A percentile compares a stretch with the other conserved stretches of the same genome.
Conservation (phyloP, 495 filamentous ascomycete genomes). For the Oleoguttula mirabilis region DNA sequence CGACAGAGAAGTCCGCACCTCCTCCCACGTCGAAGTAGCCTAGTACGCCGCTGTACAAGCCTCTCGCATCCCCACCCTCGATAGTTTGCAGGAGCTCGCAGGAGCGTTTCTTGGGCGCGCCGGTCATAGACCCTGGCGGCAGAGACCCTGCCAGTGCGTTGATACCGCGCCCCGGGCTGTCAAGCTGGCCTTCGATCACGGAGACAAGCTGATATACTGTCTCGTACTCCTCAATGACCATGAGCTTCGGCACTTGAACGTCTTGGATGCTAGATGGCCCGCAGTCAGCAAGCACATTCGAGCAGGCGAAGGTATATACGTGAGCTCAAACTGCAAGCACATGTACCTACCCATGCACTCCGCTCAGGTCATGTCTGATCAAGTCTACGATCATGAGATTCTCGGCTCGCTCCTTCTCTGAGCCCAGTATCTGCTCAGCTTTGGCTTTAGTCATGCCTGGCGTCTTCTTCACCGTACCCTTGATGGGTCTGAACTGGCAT, state of each 20-base stretch:
- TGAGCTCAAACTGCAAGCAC: too few species aligned
- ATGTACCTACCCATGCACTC: slow-evolving; percentile 51
- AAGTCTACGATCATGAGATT: slow-evolving; percentile 98
- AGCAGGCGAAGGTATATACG: too few species aligned
- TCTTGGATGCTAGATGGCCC: slow-evolving; percentile 32
- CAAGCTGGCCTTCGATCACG: slow-evolving; percentile 63
- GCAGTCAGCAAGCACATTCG: not conserved
- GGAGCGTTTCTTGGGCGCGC: slow-evolving; percentile 80
- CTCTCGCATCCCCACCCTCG: slow-evolving; percentile 52
- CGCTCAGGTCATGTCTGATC: slow-evolving; percentile 80
- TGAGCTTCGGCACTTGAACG: slow-evolving; percentile 53
- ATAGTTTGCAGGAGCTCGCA: slow-evolving; percentile 66
- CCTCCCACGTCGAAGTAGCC: slow-evolving; percentile 83
- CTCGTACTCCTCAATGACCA: slow-evolving; percentile 79
- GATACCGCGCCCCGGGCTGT: slow-evolving; percentile 28
- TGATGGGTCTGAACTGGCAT: slow-evolving; percentile 74
- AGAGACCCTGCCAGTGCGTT: slow-evolving; percentile 66
- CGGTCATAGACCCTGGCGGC: slow-evolving; percentile 90
- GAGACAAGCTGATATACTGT: slow-evolving; percentile 84
- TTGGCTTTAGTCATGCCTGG: slow-evolving; percentile 48
- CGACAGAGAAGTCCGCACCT: slow-evolving; percentile 74
- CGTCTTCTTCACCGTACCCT: slow-evolving; percentile 79
- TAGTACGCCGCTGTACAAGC: slow-evolving; percentile 77
- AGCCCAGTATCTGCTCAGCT: slow-evolving; percentile 56
- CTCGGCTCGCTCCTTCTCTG: slow-evolving; percentile 84